Evolutionary conservation across 768 basidiomycete genomes (phyloP).

Genomic region (Hygrophorus pudorinus): DNA sequence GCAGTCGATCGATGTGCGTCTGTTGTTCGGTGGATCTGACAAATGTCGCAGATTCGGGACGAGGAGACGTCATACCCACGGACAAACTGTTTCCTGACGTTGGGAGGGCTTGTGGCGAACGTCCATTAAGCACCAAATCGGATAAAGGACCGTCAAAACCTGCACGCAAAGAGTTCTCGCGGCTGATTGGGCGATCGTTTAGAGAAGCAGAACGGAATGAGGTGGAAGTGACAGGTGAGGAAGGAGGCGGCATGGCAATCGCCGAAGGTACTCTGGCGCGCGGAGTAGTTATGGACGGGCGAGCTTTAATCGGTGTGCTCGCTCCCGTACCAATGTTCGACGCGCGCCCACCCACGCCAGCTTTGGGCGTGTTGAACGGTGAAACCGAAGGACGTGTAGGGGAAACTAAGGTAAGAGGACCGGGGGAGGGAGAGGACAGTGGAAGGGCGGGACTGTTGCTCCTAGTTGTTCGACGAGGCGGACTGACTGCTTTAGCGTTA

Average conservation of each 20-base stretch:
- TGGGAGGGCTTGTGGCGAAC: slow-evolving; percentile 33
- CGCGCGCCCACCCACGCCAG: slow-evolving; percentile 27
- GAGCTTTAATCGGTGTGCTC: slow-evolving; percentile 21
- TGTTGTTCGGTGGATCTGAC: slow-evolving; percentile 23
- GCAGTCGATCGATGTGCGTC: slow-evolving; percentile 29
- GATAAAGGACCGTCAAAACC: slow-evolving; percentile 9
- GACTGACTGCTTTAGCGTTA: slow-evolving; percentile 22
- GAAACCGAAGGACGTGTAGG: slow-evolving; percentile 44
- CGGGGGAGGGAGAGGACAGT: slow-evolving; percentile 20
- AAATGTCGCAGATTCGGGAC: slow-evolving; percentile 13
- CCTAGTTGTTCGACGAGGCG: slow-evolving; percentile 12
- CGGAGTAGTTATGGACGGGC: slow-evolving; percentile 44
- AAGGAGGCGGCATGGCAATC: slow-evolving; percentile 76
- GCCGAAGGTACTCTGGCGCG: slow-evolving; percentile 60
- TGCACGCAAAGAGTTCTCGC: neutral
- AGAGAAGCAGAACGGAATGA: slow-evolving; percentile 23
- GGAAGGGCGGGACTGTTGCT: neutral
- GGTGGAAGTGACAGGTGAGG: slow-evolving; percentile 44
- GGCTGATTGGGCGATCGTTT: neutral
- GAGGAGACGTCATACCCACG: slow-evolving; percentile 9
- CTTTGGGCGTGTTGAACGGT: slow-evolving; percentile 62
- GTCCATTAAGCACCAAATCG: slow-evolving; percentile 30
- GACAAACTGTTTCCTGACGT: slow-evolving; percentile 22
- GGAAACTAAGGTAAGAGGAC: slow-evolving; percentile 27
- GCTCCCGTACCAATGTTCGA: slow-evolving; percentile 25